Evolutionary conservation across 257 asterid genomes (phyloP).

Genomic region (Salvia miltiorrhiza): DNA sequence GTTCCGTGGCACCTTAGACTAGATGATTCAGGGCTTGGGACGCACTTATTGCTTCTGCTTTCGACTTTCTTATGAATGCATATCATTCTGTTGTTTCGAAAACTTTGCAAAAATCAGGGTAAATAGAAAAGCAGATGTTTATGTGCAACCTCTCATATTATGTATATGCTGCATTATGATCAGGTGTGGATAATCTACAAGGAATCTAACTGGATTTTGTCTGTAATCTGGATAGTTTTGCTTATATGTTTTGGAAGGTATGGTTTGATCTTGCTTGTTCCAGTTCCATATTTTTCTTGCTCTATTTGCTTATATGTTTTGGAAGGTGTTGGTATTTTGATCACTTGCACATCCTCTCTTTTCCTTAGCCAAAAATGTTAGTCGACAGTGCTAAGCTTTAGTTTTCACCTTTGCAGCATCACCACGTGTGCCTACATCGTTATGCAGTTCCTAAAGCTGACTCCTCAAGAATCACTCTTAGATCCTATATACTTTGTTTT

Average conservation of each 20-base stretch:
- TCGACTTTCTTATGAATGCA: not conserved
- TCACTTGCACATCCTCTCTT: not conserved
- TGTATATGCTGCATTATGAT: slow-evolving; percentile 4
- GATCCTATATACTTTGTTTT: slow-evolving; percentile 80
- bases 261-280: not conserved
- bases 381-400: not conserved
- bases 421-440: slow-evolving; percentile 67
- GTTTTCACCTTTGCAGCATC: slow-evolving; percentile 53
- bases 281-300: not conserved
- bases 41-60: not conserved
- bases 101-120: not conserved
- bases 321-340: not conserved
- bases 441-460: slow-evolving; percentile 56
- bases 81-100: not conserved
- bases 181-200: slow-evolving; percentile 79
- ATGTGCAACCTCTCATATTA: slow-evolving; percentile 14
- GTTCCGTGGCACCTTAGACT: not conserved
- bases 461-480: slow-evolving; percentile 61
- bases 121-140: not conserved
- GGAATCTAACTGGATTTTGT: slow-evolving; percentile 61
- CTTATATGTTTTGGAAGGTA: slow-evolving; percentile 83
- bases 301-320: not conserved
- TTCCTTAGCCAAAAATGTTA: not conserved
- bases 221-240: slow-evolving; percentile 53
- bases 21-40: not conserved